A percentile compares a stretch with the other conserved stretches of the same genome.
These are phyloP conservation scores for Dovyalis caffra DNA, from an alignment of 345 rosid species.

Conservation along the genomic window DNA sequence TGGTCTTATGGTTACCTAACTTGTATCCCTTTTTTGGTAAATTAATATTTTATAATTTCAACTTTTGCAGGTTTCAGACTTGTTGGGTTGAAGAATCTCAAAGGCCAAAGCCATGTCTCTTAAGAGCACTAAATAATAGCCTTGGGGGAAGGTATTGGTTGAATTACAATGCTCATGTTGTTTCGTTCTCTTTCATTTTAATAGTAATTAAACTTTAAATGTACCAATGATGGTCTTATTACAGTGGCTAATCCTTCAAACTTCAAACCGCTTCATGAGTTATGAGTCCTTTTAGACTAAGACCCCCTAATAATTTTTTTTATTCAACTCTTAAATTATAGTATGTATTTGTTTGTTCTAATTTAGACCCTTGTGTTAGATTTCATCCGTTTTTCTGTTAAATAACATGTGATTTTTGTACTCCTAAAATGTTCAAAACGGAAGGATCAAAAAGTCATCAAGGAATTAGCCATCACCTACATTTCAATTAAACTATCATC, in stretches of 20 bases:
- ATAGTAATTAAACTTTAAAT: not conserved
- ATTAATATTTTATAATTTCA: too few relatives aligned
- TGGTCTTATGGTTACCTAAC: not conserved
- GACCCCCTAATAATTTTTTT: not conserved
- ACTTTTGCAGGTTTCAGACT: conserved; percentile 55
- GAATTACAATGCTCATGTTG: not conserved
- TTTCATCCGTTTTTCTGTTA: not conserved
- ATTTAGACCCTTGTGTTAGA: not conserved
- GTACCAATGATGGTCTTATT: not conserved
- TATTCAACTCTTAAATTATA: not conserved
- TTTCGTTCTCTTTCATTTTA: not conserved
- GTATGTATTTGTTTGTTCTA: not conserved
- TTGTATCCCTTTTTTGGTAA: not conserved
- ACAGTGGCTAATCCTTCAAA: not conserved
- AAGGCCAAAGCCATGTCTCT: conserved; percentile 76
- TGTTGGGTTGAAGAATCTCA: conserved; percentile 85
- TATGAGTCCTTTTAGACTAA: not conserved
- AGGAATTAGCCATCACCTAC: not conserved
- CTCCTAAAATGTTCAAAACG: not conserved
- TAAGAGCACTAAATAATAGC: conserved; percentile 71
- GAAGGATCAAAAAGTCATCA: not conserved
- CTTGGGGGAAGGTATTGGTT: conserved; percentile 76
- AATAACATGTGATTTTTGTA: not conserved
- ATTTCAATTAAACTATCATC: not conserved
- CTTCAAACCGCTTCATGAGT: not conserved